These are phyloP conservation scores for Boletellus deceptivus DNA, from an alignment of 1,284 basidiomycete species.

Conservation along the genomic window DNA sequence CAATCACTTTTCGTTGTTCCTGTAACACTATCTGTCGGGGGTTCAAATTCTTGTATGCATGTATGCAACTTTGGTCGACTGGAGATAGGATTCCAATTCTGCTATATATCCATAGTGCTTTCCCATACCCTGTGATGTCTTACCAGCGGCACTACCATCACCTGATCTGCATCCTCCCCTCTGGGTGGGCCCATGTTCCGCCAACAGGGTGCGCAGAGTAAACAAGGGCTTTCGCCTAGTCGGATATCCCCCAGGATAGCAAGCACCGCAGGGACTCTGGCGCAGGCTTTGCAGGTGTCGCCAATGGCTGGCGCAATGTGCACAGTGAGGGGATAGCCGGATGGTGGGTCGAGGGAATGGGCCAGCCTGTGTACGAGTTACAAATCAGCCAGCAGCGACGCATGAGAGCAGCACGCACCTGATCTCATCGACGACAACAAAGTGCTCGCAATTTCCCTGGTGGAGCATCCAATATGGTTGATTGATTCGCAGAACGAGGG, in stretches of 20 bases:
- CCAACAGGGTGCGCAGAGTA: conserved; percentile 74
- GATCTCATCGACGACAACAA: conserved; percentile 68
- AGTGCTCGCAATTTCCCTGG: conserved; percentile 78
- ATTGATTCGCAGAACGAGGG: conserved; percentile 58
- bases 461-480: conserved; percentile 82
- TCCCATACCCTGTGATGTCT: conserved; percentile 36
- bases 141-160: conserved; percentile 54
- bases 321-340: conserved; percentile 63
- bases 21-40: conserved; percentile 8
- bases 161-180: conserved; percentile 36
- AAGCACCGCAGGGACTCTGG: conserved; percentile 64
- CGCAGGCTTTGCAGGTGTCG: conserved; percentile 65
- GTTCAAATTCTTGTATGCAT: neutral
- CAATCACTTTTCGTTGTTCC: neutral
- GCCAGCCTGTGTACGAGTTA: conserved; percentile 43
- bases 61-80: neutral
- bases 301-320: conserved; percentile 61
- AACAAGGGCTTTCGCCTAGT: conserved; percentile 71
- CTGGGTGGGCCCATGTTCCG: conserved; percentile 55
- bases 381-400: neutral
- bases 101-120: conserved; percentile 1
- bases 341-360: conserved; percentile 52
- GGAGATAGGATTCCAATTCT: neutral
- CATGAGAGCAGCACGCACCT: conserved; percentile 43
- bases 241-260: conserved; percentile 68